Evolutionary conservation across 805 yeast species (phyloP).

Genomic region (Lachancea cidri): DNA sequence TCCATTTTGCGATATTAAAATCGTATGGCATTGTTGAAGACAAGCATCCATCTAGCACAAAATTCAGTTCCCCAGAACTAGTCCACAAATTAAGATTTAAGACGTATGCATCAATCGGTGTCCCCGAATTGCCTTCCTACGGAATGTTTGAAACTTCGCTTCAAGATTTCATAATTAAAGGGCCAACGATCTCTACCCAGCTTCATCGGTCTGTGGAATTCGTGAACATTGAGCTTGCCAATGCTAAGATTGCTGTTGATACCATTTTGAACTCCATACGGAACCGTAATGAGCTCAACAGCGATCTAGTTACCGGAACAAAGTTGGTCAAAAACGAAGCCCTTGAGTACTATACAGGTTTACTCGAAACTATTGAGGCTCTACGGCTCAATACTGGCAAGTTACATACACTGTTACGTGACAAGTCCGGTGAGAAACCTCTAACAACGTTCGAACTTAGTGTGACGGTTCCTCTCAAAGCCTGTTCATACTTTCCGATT

Average conservation of each 20-base stretch:
- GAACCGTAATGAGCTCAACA: constrained; percentile 19
- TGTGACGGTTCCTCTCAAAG: constrained; percentile 10
- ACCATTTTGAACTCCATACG: constrained; percentile 17
- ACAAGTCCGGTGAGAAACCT: background rate
- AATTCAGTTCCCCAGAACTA: constrained; percentile 25
- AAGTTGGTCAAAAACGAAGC: constrained; percentile 29
- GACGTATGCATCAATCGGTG: constrained; percentile 74
- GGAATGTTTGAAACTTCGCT: constrained; percentile 24
- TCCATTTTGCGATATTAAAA: constrained; percentile 29
- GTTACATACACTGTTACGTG: constrained; percentile 7
- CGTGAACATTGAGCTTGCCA: constrained; percentile 16
- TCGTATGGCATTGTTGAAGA: constrained; percentile 24
- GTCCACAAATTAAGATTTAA: constrained; percentile 63
- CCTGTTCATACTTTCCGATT: constrained; percentile 22
- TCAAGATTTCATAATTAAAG: constrained; percentile 16
- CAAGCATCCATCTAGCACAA: constrained; percentile 21
- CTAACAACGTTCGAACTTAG: constrained; percentile 8
- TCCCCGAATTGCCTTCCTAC: constrained; percentile 59
- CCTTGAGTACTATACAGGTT: constrained; percentile 27
- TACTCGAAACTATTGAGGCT: constrained; percentile 15
- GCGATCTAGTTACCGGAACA: constrained; percentile 22
- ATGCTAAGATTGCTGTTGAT: constrained; percentile 13
- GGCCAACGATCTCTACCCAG: constrained; percentile 16
- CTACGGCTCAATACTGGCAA: constrained; percentile 13
- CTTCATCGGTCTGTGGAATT: constrained; percentile 14